These are phyloP conservation scores for Malus hybrid DNA, from an alignment of 331 rosid species.

Conservation along the genomic window DNA sequence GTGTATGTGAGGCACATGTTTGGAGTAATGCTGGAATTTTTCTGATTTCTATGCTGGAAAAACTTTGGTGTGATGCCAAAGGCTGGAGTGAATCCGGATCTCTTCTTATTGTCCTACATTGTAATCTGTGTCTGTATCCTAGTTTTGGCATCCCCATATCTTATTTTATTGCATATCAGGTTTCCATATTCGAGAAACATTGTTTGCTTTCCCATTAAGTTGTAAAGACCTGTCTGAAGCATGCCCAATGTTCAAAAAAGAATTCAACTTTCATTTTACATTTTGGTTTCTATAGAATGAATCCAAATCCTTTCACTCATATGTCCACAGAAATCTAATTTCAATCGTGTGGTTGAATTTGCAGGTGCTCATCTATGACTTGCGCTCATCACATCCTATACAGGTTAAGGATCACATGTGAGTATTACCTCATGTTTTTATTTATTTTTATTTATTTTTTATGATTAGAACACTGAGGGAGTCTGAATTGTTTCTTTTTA, in stretches of 20 bases:
- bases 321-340: background rate
- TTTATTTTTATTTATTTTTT: background rate
- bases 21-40: too few relatives aligned
- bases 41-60: too few relatives aligned
- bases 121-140: background rate
- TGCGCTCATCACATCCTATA: conserved; percentile 72
- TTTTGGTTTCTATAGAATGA: background rate
- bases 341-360: conserved; percentile 6
- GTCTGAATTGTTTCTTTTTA: background rate
- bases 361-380: conserved; percentile 89
- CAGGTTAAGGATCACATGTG: conserved; percentile 76
- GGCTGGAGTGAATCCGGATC: too few relatives aligned
- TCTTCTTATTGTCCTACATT: too few relatives aligned
- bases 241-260: background rate
- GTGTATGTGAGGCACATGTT: too few relatives aligned
- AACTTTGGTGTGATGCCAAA: too few relatives aligned
- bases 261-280: background rate
- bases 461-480: background rate
- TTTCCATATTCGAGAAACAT: background rate
- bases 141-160: background rate
- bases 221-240: background rate
- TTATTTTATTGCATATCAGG: background rate
- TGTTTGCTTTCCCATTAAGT: background rate
- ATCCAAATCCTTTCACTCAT: background rate
- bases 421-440: conserved; percentile 21